phyloP scores from a whole-genome alignment of 2,329 filamentous ascomycete species.

The Tolypocladium amazonense region DNA sequence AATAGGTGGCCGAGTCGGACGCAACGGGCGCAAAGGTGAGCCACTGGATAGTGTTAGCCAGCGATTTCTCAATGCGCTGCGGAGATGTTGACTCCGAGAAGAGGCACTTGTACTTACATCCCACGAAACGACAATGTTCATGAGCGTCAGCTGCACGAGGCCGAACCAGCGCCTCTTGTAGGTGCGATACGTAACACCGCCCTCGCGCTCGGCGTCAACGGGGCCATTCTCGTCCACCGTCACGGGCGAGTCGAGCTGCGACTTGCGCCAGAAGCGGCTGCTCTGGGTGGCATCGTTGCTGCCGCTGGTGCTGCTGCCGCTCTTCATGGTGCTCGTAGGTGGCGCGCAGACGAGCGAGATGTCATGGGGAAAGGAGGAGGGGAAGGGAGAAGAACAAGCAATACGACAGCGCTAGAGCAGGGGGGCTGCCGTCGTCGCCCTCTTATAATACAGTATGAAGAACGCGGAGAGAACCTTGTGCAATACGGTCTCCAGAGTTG shows the following conservation, averaged over 20 bases:
- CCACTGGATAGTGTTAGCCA: conserved; percentile 43
- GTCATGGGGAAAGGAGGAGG: neutral
- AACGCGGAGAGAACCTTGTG: neutral
- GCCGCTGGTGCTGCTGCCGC: conserved; percentile 4
- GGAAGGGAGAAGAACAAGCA: neutral
- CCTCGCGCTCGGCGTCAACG: conserved; percentile 10
- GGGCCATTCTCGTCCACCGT: conserved; percentile 10
- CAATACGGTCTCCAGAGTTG: neutral
- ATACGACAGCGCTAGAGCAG: neutral
- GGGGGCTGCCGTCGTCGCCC: neutral
- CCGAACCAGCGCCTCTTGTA: conserved; percentile 91
- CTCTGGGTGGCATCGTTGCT: conserved; percentile 8
- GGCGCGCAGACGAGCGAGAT: neutral
- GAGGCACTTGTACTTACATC: conserved; percentile 43
- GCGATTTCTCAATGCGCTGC: neutral
- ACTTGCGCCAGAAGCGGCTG: conserved; percentile 18
- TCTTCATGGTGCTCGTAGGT: neutral
- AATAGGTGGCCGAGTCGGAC: conserved; percentile 63
- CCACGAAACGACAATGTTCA: conserved; percentile 94
- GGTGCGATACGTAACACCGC: conserved; percentile 25
- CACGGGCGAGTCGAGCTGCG: conserved; percentile 16
- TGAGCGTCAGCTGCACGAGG: conserved; percentile 66
- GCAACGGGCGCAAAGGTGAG: conserved; percentile 84
- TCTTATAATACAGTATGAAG: neutral
- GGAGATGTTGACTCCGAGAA: neutral